Evolutionary conservation across 257 asterid genomes (phyloP).

Genomic region (Nicotiana noctiflora): DNA sequence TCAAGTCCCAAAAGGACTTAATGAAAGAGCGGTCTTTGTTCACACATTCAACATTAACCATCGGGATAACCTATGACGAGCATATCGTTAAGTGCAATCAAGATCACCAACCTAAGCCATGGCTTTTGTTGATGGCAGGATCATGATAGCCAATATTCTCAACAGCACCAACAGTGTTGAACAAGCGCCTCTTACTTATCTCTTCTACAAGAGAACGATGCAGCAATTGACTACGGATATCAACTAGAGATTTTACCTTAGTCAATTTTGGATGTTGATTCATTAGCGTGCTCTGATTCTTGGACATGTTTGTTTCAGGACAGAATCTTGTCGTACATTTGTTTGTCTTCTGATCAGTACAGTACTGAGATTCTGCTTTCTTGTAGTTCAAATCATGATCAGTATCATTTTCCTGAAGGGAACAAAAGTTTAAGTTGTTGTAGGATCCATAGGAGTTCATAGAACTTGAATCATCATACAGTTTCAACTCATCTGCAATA

Average conservation of each 20-base stretch:
- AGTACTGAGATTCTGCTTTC: constrained; percentile 16
- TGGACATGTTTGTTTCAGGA: constrained; percentile 25
- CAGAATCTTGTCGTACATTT: constrained; percentile 47
- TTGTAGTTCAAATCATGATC: neutral
- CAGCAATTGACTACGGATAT: constrained; percentile 64
- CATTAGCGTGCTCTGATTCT: constrained; percentile 11
- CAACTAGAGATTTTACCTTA: constrained; percentile 42
- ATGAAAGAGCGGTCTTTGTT: no score
- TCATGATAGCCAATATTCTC: constrained; percentile 52
- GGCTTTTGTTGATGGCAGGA: neutral
- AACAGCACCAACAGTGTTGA: constrained; percentile 68
- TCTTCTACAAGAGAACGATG: constrained; percentile 55
- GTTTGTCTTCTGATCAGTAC: constrained; percentile 4
- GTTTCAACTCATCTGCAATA: constrained; percentile 32
- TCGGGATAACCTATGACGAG: neutral
- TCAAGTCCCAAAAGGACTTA: no score
- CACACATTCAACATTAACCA: no score
- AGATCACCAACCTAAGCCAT: constrained; percentile 10
- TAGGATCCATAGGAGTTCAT: constrained; percentile 31
- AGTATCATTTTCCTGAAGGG: constrained; percentile 23
- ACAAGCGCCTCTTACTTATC: constrained; percentile 44
- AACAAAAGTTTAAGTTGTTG: constrained; percentile 29
- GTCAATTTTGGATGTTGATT: constrained; percentile 25
- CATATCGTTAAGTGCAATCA: no score
- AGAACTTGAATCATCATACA: constrained; percentile 47